phyloP scores from a whole-genome alignment of 768 basidiomycete genomes.

The Pleurotus djamor region DNA sequence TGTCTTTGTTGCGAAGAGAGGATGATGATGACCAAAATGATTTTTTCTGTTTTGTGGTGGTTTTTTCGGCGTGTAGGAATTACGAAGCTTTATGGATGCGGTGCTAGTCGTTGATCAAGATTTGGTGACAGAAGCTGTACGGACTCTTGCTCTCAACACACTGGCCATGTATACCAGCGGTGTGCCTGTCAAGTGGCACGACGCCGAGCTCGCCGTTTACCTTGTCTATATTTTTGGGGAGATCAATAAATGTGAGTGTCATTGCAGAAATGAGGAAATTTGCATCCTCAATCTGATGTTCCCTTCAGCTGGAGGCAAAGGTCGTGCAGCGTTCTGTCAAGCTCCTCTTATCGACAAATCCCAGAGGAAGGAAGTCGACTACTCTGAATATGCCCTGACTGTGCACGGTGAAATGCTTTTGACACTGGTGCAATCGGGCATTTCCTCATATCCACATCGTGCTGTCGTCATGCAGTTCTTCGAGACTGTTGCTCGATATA shows the following conservation, averaged over 20 bases:
- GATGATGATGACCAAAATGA: constrained; percentile 6
- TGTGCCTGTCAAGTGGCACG: constrained; percentile 77
- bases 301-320: constrained; percentile 66
- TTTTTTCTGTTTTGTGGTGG: constrained; percentile 2
- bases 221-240: constrained; percentile 94
- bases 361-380: constrained; percentile 64
- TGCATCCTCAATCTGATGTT: not conserved
- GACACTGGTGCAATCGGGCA: constrained; percentile 78
- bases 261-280: not conserved
- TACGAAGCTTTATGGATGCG: constrained; percentile 85
- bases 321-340: constrained; percentile 84
- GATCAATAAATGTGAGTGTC: constrained; percentile 75
- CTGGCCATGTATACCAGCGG: constrained; percentile 69
- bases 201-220: constrained; percentile 92
- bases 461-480: constrained; percentile 89
- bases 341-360: constrained; percentile 69
- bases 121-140: constrained; percentile 78
- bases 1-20: constrained; percentile 15
- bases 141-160: constrained; percentile 70
- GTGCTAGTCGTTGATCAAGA: constrained; percentile 83
- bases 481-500: constrained; percentile 88
- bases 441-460: constrained; percentile 81
- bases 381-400: constrained; percentile 81
- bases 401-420: constrained; percentile 88
- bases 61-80: constrained; percentile 49